Evolutionary conservation across 352 stramenopile species (phyloP), one percentile per base, ranked within the genome.

Genomic region (Pythium vanterpoolii): DNA sequence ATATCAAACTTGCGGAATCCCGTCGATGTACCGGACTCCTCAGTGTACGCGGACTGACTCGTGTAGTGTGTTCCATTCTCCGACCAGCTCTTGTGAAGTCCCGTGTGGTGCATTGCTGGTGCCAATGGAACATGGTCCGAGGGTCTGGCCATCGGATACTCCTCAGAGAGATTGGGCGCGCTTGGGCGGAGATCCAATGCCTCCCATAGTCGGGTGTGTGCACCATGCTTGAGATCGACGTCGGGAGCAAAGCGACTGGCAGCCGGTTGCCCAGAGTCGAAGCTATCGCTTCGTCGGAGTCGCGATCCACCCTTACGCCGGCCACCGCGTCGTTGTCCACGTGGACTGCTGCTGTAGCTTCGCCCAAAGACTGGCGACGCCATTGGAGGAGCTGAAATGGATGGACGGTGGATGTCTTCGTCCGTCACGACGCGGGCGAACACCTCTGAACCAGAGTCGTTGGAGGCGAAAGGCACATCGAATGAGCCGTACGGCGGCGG

Each of bases 191-290:
- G 68, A 43, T 78, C 72, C 5, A 80, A 51, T 34, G 71, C 73
- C 47, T 79, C 74, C 56, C 71, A 81, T 44, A 85, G 70, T 13
- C 57, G 70, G 48, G 68, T 77, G 52, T 86, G 77, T 8, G 67
- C 70, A 10, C 66, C 57, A 19, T 74, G 63, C 26, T 77, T 77
- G 30, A 71, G 44, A 58, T 74, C 40, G 1, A 56, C 46, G 28
- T 73, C 62, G 5, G 40, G 53, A 24, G 60, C 52, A 38, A 65
- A 33, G 33, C 44, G 47, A 18, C 39, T 24, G 7, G 19, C 44
- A 1, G 14, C 24, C 5, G 48, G 47, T 5, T 60, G 56, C 1
- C 77, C 54, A 8, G 72, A 77, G 42, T 83, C 75, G 26, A 87
- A 87, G 49, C 77, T 87, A 30, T 85, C 79, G 19, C 64, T 71